Conservation (phyloP, 352 stramenopile species). For the Globisporangium recalcitrans region DNA sequence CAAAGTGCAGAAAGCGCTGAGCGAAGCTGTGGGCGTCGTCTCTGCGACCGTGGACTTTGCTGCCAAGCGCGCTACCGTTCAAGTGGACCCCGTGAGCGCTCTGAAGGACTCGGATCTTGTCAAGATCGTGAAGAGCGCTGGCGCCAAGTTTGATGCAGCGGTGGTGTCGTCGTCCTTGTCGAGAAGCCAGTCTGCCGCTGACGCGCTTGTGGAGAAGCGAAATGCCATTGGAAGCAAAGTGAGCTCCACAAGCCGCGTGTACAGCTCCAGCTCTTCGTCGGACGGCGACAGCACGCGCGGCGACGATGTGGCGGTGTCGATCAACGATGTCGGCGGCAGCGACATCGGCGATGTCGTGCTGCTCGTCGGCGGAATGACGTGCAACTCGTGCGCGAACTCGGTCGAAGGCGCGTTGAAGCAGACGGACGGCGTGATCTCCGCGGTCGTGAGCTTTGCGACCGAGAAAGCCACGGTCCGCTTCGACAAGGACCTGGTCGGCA, state of each 20-base stretch:
- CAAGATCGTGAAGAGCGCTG: slow-evolving; percentile 33
- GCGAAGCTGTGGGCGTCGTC: slow-evolving; percentile 49
- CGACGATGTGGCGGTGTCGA: slow-evolving; percentile 33
- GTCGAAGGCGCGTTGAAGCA: slow-evolving; percentile 83
- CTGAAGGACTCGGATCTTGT: slow-evolving; percentile 64
- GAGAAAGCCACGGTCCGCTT: slow-evolving; percentile 80
- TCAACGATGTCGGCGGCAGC: slow-evolving; percentile 22
- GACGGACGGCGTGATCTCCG: slow-evolving; percentile 67
- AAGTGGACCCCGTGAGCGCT: slow-evolving; percentile 49
- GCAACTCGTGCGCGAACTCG: slow-evolving; percentile 89
- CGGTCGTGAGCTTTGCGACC: slow-evolving; percentile 83
- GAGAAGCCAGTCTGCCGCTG: background rate
- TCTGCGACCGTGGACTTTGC: slow-evolving; percentile 68
- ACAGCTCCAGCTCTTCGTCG: slow-evolving; percentile 10
- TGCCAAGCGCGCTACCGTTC: slow-evolving; percentile 48
- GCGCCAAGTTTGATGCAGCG: slow-evolving; percentile 38
- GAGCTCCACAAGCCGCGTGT: slow-evolving; percentile 6
- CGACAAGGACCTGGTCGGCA: slow-evolving; percentile 65
- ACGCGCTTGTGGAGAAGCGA: background rate
- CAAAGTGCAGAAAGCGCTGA: slow-evolving; percentile 67
- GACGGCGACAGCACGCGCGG: slow-evolving; percentile 2
- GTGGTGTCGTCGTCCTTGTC: slow-evolving; percentile 15
- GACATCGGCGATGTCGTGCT: slow-evolving; percentile 63
- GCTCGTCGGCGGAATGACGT: slow-evolving; percentile 88
- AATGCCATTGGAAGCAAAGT: slow-evolving; percentile 1